phyloP scores from a whole-genome alignment of 441 rosid genomes.

The Macaranga tanarius region DNA sequence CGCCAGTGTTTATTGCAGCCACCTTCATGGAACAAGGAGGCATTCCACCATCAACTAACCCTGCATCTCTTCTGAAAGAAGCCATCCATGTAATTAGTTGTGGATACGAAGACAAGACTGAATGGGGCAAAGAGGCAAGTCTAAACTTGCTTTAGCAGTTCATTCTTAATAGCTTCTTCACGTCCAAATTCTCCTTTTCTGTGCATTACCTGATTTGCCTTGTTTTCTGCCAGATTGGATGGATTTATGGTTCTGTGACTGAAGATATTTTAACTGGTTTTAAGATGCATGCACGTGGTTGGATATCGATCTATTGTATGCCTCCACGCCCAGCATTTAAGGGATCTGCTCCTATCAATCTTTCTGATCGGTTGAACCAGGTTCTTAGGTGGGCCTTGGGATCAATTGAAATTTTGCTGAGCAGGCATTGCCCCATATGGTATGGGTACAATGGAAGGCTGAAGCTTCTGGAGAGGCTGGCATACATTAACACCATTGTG shows the following conservation, averaged over 20 bases:
- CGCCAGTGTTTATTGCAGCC: slow-evolving; percentile 93
- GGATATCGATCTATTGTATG: slow-evolving; percentile 95
- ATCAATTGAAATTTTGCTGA: slow-evolving; percentile 86
- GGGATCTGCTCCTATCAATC: slow-evolving; percentile 99
- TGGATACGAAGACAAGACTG: slow-evolving; percentile 97
- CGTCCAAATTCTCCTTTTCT: slow-evolving; percentile 3
- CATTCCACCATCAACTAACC: slow-evolving; percentile 89
- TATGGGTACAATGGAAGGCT: slow-evolving; percentile 83
- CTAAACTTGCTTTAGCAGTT: slow-evolving; percentile 10
- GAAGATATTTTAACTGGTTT: slow-evolving; percentile 98
- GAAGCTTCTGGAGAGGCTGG: slow-evolving; percentile 81
- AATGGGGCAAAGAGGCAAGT: slow-evolving; percentile 98
- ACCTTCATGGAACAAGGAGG: slow-evolving; percentile 98
- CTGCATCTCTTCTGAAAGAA: slow-evolving; percentile 89
- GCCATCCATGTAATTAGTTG: slow-evolving; percentile 98
- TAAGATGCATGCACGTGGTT: slow-evolving; percentile 99
- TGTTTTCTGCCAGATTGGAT: slow-evolving; percentile 65
- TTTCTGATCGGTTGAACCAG: slow-evolving; percentile 96
- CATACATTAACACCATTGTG: slow-evolving; percentile 91
- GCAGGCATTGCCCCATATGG: slow-evolving; percentile 99
- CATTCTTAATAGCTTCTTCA: neutral
- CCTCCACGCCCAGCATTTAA: slow-evolving; percentile 98
- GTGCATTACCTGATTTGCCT: slow-evolving; percentile 6
- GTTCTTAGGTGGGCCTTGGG: slow-evolving; percentile 99
- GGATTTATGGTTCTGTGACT: slow-evolving; percentile 98